Evolutionary conservation across 345 rosid species (phyloP), one percentile per base, ranked within the genome.

Genomic region (Sapria himalayana): DNA sequence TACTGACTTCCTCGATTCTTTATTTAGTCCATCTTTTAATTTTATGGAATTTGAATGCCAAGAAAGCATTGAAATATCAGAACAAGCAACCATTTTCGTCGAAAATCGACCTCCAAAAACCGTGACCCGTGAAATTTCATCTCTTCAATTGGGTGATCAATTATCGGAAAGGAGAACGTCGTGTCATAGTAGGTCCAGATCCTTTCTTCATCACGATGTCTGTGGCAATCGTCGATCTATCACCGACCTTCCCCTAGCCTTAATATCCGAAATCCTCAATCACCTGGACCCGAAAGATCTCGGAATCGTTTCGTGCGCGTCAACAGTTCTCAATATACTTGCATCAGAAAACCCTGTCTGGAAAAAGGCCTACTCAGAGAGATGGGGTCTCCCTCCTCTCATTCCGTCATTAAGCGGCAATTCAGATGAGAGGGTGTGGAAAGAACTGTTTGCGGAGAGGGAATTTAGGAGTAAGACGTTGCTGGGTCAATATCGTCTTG

Each of bases 21-120:
- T 14, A 7, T 1, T 41, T 14, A 19, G 14, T 15, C 25, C 2
- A 3, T 12, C 17, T n/a, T n/a, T n/a, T 52, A 36, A 47, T 71
- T 79, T 75, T 68, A 85, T 86, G 92, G 97, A 49, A 75, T 78
- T 78, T 71, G 85, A 72, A 66, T 74, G 80, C 73, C 91, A 59
- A 46, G 69, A 39, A 29, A 56, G 46, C 51, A 54, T 33, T 29
- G 71, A 57, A 45, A 41, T 22, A 62, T 64, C 61, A 9, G 50
- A 39, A 31, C 24, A 27, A 33, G 16, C 25, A 7, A n/a, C n/a
- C n/a, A n/a, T n/a, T n/a, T n/a, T n/a, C n/a, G n/a, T n/a, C n/a
- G n/a, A n/a, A n/a, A n/a, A n/a, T n/a, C n/a, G n/a, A n/a, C n/a
- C n/a, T n/a, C n/a, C n/a, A n/a, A n/a, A n/a, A n/a, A n/a, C n/a